Percentiles rank a stretch among this genome's conserved stretches.
phyloP scores from a whole-genome alignment of 2,329 filamentous ascomycete genomes.

The Xylaria arbuscula region DNA sequence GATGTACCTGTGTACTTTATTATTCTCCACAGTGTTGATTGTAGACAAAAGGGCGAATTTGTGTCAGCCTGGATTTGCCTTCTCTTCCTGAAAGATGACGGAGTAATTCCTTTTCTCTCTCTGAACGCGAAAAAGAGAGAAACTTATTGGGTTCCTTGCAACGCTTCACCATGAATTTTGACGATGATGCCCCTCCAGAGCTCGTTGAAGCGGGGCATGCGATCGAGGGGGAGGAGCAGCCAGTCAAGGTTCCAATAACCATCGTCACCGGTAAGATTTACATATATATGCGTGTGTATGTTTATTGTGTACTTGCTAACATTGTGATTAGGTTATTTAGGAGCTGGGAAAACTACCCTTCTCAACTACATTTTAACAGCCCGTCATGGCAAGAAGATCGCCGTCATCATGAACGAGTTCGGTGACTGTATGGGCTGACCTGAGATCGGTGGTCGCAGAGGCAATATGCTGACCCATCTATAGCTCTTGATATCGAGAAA shows the following conservation, averaged over 20 bases:
- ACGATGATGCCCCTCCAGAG: constrained; percentile 75
- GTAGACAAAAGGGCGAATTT: constrained; percentile 1
- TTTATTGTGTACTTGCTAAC: constrained; percentile 24
- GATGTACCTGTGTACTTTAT: neutral
- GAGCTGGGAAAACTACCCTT: constrained; percentile 93
- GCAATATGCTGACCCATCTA: constrained; percentile 26
- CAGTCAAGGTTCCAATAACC: constrained; percentile 81
- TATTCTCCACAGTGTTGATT: neutral
- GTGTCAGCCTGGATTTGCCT: neutral
- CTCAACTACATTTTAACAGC: constrained; percentile 96
- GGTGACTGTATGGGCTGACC: constrained; percentile 75
- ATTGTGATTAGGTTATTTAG: constrained; percentile 79
- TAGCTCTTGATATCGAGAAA: constrained; percentile 94
- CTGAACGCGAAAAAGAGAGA: neutral
- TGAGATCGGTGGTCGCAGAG: neutral
- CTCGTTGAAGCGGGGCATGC: constrained; percentile 56
- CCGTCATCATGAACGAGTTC: constrained; percentile 96
- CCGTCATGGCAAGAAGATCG: constrained; percentile 96
- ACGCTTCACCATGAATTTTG: constrained; percentile 64
- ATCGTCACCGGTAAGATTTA: constrained; percentile 76
- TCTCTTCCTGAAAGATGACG: neutral
- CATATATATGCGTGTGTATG: neutral
- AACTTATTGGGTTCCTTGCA: neutral
- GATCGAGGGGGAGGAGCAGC: constrained; percentile 60
- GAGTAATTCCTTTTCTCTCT: neutral